Base-by-base conservation (phyloP, 2,329 filamentous ascomycete genomes). In the Paradendryphiella salina region DNA sequence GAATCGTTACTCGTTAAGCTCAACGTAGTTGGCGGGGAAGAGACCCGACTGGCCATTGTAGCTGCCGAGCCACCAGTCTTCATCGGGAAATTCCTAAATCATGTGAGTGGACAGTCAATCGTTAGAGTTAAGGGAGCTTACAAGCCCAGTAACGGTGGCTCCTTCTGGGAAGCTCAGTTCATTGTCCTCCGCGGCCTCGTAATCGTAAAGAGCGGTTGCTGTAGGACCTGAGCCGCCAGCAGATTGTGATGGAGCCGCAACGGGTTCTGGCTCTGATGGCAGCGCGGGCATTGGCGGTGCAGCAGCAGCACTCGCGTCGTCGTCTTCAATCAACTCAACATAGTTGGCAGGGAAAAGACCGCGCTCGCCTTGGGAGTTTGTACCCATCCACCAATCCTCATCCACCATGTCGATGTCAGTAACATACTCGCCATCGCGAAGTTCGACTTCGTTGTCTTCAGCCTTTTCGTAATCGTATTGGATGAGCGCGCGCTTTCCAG, bases 381-480 rank as follows among this genome's bases (percentile, higher is more conserved):
- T 89, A 35, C 95, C 94, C 83, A 96, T 88, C 94, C 94, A 99
- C 94, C 94, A 99, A 71, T 99, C 93, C 43, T 95, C 88, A 64
- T 97, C 94, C 2, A 99, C 90, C 89, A 95, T 95, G 57, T 97
- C 90, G 65, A 99, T 96, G 70, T 96, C 87, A 18, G 83, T 91
- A 31, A 99, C 87, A 58, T 86, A 84, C 65, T 96, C 89, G 56
- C 92, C 92, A 75, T 99, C 94, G 20, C 83, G 81, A 14, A 99
- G 82, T 60, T 96, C 91, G 50, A 99, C 84, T 76, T 99, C 94
- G 67, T 99, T 99, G 61, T 96, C 92, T 73, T 99, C 94, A 1
- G 91, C 91, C 76, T 95, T 96, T 66, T 96, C 93, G 69, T 99
- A 99, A 71, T 99, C 94, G 71, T 94, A 99, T 66, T 94, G 86